These are phyloP conservation scores for Blastobotrys mokoenaii DNA, from an alignment of 805 yeast species.

Conservation along the genomic window DNA sequence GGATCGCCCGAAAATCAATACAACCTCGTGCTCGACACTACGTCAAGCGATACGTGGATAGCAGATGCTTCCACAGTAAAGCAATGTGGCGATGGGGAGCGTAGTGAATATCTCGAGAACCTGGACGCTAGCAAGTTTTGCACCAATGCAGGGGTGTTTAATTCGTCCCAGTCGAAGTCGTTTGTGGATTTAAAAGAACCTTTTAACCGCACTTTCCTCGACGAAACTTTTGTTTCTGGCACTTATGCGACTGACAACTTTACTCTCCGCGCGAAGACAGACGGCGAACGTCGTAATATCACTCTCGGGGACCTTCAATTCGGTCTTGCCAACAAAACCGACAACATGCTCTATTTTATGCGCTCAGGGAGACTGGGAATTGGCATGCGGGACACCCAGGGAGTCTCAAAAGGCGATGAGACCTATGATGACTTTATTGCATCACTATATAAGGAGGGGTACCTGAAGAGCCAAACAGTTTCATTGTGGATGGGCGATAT, in stretches of 20 bases:
- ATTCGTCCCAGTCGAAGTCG: neutral
- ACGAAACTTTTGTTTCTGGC: constrained; percentile 8
- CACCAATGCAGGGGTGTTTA: constrained; percentile 3
- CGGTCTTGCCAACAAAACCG: constrained; percentile 7
- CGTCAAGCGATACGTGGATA: neutral
- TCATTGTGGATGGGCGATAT: neutral
- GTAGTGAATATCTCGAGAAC: neutral
- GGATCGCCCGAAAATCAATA: neutral
- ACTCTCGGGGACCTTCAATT: constrained; percentile 4
- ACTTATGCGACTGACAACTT: constrained; percentile 9
- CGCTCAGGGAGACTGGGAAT: constrained; percentile 13
- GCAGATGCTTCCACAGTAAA: neutral
- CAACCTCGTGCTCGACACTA: neutral
- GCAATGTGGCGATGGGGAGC: neutral
- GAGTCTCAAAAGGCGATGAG: constrained; percentile 4
- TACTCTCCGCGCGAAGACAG: neutral
- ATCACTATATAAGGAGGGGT: constrained; percentile 2
- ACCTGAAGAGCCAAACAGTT: neutral
- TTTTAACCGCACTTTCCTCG: constrained; percentile 8
- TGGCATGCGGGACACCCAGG: constrained; percentile 6
- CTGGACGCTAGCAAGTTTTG: constrained; percentile 1
- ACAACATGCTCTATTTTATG: constrained; percentile 4
- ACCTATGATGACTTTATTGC: constrained; percentile 2
- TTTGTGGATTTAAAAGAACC: neutral
- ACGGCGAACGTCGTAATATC: neutral